These are phyloP conservation scores for Viola pubescens DNA, from an alignment of 441 rosid species.

Conservation along the genomic window DNA sequence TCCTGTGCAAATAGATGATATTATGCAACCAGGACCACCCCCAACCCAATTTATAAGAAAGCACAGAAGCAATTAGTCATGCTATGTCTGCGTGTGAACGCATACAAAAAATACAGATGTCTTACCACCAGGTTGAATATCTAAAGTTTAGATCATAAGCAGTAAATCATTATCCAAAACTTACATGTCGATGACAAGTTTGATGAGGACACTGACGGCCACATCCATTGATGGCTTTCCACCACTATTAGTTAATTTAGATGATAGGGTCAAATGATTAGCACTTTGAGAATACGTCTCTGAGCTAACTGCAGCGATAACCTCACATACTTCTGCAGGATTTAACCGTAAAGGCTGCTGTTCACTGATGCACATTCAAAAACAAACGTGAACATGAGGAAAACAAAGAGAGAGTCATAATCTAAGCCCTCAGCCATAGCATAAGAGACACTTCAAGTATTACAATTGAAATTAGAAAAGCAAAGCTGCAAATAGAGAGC, in stretches of 20 bases:
- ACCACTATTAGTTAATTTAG: constrained; percentile 68
- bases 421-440: not conserved
- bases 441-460: not conserved
- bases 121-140: no score
- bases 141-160: not conserved
- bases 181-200: constrained; percentile 96
- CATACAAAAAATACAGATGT: not conserved
- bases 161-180: constrained; percentile 17
- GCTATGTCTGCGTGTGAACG: not conserved
- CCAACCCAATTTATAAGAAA: no score
- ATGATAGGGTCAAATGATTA: constrained; percentile 58
- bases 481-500: not conserved
- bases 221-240: constrained; percentile 96
- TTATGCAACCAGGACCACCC: no score
- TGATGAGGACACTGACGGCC: constrained; percentile 94
- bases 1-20: no score
- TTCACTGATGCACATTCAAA: constrained; percentile 54
- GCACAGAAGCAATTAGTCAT: no score
- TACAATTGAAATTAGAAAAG: constrained; percentile 2
- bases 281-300: constrained; percentile 63
- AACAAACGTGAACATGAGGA: constrained; percentile 1
- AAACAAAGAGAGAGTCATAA: constrained; percentile 19
- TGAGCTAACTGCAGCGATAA: constrained; percentile 91
- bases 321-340: constrained; percentile 89
- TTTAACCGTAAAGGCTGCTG: constrained; percentile 89